These are phyloP conservation scores for Colletotrichum limetticola DNA, from an alignment of 2,329 filamentous ascomycete genomes.

Conservation along the genomic window DNA sequence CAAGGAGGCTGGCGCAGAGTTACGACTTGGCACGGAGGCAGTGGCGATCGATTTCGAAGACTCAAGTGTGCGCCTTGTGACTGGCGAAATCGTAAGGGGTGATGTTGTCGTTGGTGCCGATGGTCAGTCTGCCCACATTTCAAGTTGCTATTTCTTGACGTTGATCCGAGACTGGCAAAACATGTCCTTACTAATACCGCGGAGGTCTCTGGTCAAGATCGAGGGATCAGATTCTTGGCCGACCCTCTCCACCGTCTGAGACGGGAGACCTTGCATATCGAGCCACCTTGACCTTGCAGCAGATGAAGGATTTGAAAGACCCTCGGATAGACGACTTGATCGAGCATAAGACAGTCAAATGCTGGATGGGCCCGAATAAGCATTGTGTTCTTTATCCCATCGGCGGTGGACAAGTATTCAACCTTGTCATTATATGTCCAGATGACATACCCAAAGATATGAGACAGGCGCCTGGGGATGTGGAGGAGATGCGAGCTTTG, in stretches of 20 bases:
- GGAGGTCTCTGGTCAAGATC: conserved; percentile 15
- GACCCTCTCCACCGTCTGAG: conserved; percentile 1
- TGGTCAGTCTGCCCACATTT: neutral
- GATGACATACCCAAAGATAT: neutral
- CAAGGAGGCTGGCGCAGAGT: neutral
- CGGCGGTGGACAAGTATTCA: conserved; percentile 7
- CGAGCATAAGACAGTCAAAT: conserved; percentile 7
- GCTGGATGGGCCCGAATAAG: conserved; percentile 15
- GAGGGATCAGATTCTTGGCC: conserved; percentile 16
- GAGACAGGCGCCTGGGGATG: neutral
- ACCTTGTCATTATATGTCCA: conserved; percentile 2
- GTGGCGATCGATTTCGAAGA: conserved; percentile 18
- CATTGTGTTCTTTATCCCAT: conserved; percentile 19
- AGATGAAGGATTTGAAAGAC: conserved; percentile 16
- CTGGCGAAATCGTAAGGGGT: conserved; percentile 5
- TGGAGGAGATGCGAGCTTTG: conserved; percentile 19
- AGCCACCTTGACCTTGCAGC: neutral
- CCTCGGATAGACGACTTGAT: conserved; percentile 3
- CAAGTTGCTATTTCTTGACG: neutral
- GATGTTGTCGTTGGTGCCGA: conserved; percentile 22
- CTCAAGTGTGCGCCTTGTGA: neutral
- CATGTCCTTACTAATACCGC: neutral
- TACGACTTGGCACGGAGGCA: conserved; percentile 7
- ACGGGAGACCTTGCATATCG: conserved; percentile 17
- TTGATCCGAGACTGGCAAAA: too few species aligned